These are phyloP conservation scores for Groenewaldozyma tartarivorans DNA, from an alignment of 805 yeast species.

Conservation along the genomic window DNA sequence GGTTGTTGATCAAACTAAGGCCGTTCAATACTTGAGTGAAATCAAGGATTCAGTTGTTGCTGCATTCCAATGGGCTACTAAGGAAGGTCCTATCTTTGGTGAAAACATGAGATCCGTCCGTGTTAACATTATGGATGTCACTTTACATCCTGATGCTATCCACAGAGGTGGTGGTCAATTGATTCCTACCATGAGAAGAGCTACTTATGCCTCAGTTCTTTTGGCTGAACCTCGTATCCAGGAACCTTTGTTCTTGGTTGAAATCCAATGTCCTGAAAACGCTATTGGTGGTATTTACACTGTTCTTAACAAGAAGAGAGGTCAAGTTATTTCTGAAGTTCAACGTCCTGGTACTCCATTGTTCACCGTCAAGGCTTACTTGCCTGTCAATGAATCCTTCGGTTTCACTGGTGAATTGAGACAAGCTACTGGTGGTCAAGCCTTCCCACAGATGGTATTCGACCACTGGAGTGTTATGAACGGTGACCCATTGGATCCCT, in stretches of 20 bases:
- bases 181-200: slow-evolving; percentile 99
- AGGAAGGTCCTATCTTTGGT: slow-evolving; percentile 98
- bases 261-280: slow-evolving; percentile 98
- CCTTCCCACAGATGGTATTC: slow-evolving; percentile 99
- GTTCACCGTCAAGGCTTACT: slow-evolving; percentile 99
- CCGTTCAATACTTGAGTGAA: slow-evolving; percentile 97
- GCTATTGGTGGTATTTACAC: slow-evolving; percentile 99
- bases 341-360: slow-evolving; percentile 99
- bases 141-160: slow-evolving; percentile 99
- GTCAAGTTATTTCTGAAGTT: slow-evolving; percentile 98
- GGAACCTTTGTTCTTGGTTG: slow-evolving; percentile 99
- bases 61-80: slow-evolving; percentile 99
- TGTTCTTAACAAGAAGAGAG: slow-evolving; percentile 94
- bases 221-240: slow-evolving; percentile 98
- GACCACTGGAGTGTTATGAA: slow-evolving; percentile 93
- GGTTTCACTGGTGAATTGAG: slow-evolving; percentile 99
- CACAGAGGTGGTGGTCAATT: slow-evolving; percentile 99
- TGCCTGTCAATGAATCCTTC: slow-evolving; percentile 99
- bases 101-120: slow-evolving; percentile 94
- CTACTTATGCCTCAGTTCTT: slow-evolving; percentile 94
- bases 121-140: slow-evolving; percentile 97
- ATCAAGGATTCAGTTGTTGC: slow-evolving; percentile 99
- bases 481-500: slow-evolving; percentile 89
- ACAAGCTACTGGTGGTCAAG: slow-evolving; percentile 99
- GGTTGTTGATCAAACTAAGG: slow-evolving; percentile 99